These are phyloP conservation scores for Cladosporium cucumerinum DNA, from an alignment of 2,329 filamentous ascomycete genomes.

Conservation along the genomic window DNA sequence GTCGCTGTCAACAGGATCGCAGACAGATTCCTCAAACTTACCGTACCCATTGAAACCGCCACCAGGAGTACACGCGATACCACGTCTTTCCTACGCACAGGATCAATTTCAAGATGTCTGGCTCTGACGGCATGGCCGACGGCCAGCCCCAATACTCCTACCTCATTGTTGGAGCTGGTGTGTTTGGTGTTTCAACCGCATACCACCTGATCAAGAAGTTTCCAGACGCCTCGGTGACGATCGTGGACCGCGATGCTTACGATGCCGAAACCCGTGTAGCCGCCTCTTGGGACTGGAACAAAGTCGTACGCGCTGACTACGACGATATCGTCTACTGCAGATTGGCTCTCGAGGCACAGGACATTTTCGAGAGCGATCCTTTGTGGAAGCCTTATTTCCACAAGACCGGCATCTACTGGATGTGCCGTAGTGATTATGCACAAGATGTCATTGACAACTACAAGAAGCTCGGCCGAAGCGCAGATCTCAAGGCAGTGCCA, in stretches of 20 bases:
- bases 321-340: slow-evolving; percentile 61
- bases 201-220: slow-evolving; percentile 45
- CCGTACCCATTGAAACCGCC: background rate
- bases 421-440: slow-evolving; percentile 45
- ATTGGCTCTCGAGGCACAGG: slow-evolving; percentile 63
- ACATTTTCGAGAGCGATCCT: slow-evolving; percentile 57
- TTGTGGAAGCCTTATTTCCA: slow-evolving; percentile 54
- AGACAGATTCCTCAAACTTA: background rate
- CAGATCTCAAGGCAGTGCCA: slow-evolving; percentile 47
- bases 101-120: background rate
- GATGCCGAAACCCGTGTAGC: slow-evolving; percentile 42
- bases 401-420: slow-evolving; percentile 52
- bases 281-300: slow-evolving; percentile 72
- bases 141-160: slow-evolving; percentile 24
- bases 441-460: slow-evolving; percentile 50
- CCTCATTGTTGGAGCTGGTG: slow-evolving; percentile 36
- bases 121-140: slow-evolving; percentile 5
- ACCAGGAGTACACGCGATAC: background rate
- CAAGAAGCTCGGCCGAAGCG: slow-evolving; percentile 47
- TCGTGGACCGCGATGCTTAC: slow-evolving; percentile 39
- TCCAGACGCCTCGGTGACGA: slow-evolving; percentile 39
- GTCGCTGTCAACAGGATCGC: background rate
- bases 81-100: background rate
- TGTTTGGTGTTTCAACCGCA: slow-evolving; percentile 58
- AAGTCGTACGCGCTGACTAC: slow-evolving; percentile 68